Base-by-base conservation (phyloP, 2,329 filamentous ascomycete species). In the Nemania serpens region DNA sequence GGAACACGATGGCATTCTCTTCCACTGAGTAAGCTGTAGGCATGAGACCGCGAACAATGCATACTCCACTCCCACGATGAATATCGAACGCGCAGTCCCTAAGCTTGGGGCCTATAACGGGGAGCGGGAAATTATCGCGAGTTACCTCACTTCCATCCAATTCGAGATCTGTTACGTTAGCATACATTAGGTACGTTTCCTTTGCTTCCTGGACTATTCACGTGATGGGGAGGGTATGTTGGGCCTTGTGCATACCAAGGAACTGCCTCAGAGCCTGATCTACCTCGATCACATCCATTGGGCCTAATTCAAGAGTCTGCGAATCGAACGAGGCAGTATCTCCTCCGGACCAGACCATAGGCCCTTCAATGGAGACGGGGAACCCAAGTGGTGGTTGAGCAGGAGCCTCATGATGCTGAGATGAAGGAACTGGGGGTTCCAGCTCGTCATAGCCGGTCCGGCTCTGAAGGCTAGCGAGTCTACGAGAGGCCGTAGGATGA, bases 1-100 rank as follows among this genome's bases (percentile, higher is more conserved):
- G 76, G 65, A 84, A 87, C 45, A 87, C 75, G 5, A 80, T 76
- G 15, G 83, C 72, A 55, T 82, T 83, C 53, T 88, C 84, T 62
- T 85, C 81, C 22, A 77, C 74, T 2, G 79, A 78, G 69, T 84
- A 82, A 1, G 70, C 74, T 2, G 73, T 67, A 0, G 80, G 75
- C 13, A 81, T 77, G 1, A 88, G 73, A 2, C 86, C 86, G 5
- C 80, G 78, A 41, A 89, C 69, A 9, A 88, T 77, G 50, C 78
- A 79, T 64, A 88, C 80, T 0, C 85, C 86, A 7, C 65, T 69
- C 3, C 79, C 79, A 9, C 71, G 62, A 57, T 82, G 77, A 25
- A 83, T 58, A 20, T 72, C 69, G 11, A 68, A 51, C 2, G 77
- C 71, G 17, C 74, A 75, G 12, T 69, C 57, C 6, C 72, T 53